phyloP scores from a whole-genome alignment of 805 yeast species.

The Saccharomyces kudriavzevii region DNA sequence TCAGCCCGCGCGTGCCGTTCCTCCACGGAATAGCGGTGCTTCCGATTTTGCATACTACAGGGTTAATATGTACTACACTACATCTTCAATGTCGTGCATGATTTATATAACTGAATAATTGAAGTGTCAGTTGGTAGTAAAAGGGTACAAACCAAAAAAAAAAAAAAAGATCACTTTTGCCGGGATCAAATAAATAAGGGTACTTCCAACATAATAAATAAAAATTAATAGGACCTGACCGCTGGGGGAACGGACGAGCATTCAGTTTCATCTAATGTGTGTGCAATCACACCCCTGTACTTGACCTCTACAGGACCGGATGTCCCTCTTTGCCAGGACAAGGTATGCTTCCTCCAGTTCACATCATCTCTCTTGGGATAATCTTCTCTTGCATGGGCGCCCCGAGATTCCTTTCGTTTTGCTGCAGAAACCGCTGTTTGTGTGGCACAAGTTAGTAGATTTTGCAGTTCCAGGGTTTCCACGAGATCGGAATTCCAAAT shows the following conservation, averaged over 20 bases:
- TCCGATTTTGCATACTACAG: background rate
- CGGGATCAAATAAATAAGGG: background rate
- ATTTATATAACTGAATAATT: background rate
- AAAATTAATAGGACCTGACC: conserved; percentile 73
- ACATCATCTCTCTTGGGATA: conserved; percentile 92
- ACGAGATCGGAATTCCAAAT: conserved; percentile 97
- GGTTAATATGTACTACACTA: background rate
- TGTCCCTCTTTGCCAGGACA: conserved; percentile 75
- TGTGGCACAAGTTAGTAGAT: conserved; percentile 91
- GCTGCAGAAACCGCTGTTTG: conserved; percentile 94
- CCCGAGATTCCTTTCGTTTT: conserved; percentile 94
- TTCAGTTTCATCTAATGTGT: conserved; percentile 84
- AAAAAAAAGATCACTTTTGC: background rate
- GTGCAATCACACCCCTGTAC: conserved; percentile 77
- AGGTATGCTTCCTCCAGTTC: conserved; percentile 95
- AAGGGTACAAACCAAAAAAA: conserved; percentile 57
- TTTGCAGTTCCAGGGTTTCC: conserved; percentile 92
- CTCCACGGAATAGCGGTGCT: background rate
- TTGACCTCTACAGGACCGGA: conserved; percentile 68
- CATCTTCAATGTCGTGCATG: background rate
- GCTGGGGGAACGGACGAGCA: conserved; percentile 97
- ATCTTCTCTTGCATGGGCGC: conserved; percentile 99
- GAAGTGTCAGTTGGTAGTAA: background rate
- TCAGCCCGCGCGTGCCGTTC: background rate
- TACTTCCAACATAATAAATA: background rate